Evolutionary conservation across 163 green algal genomes (phyloP).

Genomic region (Coccomyxa subellipsoidea): DNA sequence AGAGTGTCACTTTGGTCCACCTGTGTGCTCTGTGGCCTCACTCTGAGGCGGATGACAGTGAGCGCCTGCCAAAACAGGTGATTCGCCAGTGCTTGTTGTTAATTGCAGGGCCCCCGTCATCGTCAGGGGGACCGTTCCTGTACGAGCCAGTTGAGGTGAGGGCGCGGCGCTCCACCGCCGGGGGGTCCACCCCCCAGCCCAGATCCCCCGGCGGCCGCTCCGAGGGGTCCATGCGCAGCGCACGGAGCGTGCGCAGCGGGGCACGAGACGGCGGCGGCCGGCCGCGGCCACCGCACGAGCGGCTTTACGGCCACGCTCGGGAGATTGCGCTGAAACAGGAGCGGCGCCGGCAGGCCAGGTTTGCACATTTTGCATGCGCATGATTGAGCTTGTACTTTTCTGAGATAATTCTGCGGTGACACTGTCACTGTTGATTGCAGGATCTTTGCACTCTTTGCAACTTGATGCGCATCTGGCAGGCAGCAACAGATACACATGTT

Average conservation of each 20-base stretch:
- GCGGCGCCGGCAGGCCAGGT: constrained; percentile 3
- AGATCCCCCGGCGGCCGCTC: background rate
- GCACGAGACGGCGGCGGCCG: background rate
- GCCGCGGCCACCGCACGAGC: background rate
- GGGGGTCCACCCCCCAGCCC: background rate
- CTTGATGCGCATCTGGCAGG: too few relatives aligned
- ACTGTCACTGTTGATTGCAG: too few relatives aligned
- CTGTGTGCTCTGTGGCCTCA: too few relatives aligned
- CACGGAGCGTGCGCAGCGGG: background rate
- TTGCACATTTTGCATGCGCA: background rate
- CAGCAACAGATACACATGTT: too few relatives aligned
- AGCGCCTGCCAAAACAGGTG: background rate
- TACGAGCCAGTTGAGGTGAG: constrained; percentile 19
- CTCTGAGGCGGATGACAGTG: background rate
- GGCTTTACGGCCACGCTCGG: constrained; percentile 25
- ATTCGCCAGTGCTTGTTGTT: background rate
- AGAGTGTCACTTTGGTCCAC: too few relatives aligned
- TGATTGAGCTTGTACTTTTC: background rate
- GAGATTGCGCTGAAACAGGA: constrained; percentile 20
- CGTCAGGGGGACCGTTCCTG: constrained; percentile 11
- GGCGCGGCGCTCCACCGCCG: background rate
- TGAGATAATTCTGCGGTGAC: too few relatives aligned
- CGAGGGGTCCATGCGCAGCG: background rate
- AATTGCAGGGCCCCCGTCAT: background rate
- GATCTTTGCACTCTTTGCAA: too few relatives aligned